Evolutionary conservation across 1,139 yeast genomes (phyloP), one percentile per base, ranked within the genome.

Genomic region (Scheffersomyces lignicola): DNA sequence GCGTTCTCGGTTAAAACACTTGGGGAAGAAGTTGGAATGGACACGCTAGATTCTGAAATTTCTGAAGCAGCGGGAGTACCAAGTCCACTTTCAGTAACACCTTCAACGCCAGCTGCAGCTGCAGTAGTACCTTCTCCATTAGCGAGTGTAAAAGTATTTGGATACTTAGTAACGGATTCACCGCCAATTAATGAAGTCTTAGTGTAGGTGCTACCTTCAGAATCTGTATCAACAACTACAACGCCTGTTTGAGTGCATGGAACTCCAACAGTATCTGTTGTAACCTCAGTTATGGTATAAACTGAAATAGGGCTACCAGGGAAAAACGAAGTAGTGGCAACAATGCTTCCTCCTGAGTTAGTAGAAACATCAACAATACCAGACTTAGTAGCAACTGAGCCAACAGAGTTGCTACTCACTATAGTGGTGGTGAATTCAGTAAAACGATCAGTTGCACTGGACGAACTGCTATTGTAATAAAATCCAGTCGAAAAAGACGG

Each of bases 371-470:
- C 18, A 13, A 32, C 31, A 12, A 18, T 22, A 17, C 25, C 34
- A 18, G 34, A 16, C 9, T 26, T 26, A 18, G 34, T 32, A 18
- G 18, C 23, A 20, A 20, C 23, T 9, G n/a, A 20, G n/a, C 23
- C 23, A 20, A 44, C 46, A 12, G 43, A 12, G 16, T 40, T 38
- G 12, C 53, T 48, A 7, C 48, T 41, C 8, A 42, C 34, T 40
- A 44, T 39, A 2, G 54, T 49, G 9, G 52, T 49, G 11, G 54
- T 45, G 45, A 43, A 47, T 11, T 42, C 45, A 20, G 54, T 26
- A n/a, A n/a, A n/a, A n/a, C n/a, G n/a, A n/a, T n/a, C n/a, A n/a
- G n/a, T n/a, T n/a, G n/a, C n/a, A n/a, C n/a, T n/a, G n/a, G n/a
- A n/a, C n/a, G n/a, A n/a, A n/a, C n/a, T n/a, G n/a, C n/a, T n/a